Evolutionary conservation across 257 asterid genomes (phyloP).

Genomic region (Phtheirospermum japonicum): DNA sequence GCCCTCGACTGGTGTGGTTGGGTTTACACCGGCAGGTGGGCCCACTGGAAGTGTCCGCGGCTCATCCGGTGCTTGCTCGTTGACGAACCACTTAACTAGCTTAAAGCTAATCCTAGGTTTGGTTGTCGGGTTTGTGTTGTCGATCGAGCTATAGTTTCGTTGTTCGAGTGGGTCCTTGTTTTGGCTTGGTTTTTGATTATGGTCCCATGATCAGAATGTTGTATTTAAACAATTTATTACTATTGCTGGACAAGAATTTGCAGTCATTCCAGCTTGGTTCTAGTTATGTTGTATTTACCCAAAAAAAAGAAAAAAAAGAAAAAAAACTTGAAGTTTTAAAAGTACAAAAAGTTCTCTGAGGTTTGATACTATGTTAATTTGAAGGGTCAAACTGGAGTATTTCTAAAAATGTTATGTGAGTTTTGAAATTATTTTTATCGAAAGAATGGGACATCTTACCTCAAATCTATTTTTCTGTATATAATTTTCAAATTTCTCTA

Average conservation of each 20-base stretch:
- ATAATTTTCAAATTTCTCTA: too few species aligned
- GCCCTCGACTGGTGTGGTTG: constrained; percentile 58
- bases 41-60: constrained; percentile 62
- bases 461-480: too few species aligned
- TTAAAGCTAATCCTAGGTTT: constrained; percentile 41
- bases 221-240: constrained; percentile 33
- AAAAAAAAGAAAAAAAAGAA: too few species aligned
- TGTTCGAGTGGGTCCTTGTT: constrained; percentile 17
- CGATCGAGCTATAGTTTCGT: constrained; percentile 23
- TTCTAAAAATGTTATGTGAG: too few species aligned
- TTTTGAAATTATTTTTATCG: too few species aligned
- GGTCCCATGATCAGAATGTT: constrained; percentile 24
- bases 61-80: constrained; percentile 43
- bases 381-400: too few species aligned
- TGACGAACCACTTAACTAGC: constrained; percentile 36
- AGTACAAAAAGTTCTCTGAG: neutral
- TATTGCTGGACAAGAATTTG: neutral
- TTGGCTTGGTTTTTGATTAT: constrained; percentile 26
- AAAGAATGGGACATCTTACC: too few species aligned
- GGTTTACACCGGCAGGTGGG: constrained; percentile 72
- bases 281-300: too few species aligned
- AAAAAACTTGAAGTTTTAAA: too few species aligned
- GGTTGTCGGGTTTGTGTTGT: constrained; percentile 28
- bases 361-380: too few species aligned
- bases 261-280: too few species aligned